These are phyloP conservation scores for Phascolomyces articulosus DNA, from an alignment of 371 early-diverging fungal species.

Conservation along the genomic window DNA sequence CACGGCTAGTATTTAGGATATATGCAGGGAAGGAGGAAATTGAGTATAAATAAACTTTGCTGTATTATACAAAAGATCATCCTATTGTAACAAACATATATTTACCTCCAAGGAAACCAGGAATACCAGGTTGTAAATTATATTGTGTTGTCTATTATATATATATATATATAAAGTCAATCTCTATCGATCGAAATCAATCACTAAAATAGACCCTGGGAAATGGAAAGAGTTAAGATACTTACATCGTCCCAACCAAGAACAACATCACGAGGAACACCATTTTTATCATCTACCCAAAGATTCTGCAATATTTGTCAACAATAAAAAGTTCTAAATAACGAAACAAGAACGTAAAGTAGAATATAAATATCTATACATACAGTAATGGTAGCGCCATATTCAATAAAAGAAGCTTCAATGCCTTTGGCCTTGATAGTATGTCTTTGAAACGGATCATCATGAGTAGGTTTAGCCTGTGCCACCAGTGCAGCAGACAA, in stretches of 20 bases:
- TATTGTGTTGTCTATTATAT: conserved; percentile 15
- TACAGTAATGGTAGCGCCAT: conserved; percentile 26
- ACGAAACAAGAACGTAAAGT: neutral
- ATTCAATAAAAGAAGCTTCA: conserved; percentile 25
- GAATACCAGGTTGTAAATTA: conserved; percentile 18
- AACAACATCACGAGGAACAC: conserved; percentile 16
- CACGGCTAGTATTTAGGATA: conserved; percentile 7
- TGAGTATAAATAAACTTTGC: neutral
- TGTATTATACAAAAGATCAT: too few relatives aligned
- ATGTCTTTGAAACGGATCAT: conserved; percentile 17
- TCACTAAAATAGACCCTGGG: too few relatives aligned
- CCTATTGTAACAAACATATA: too few relatives aligned
- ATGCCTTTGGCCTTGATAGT: conserved; percentile 28
- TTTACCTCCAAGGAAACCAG: conserved; percentile 16
- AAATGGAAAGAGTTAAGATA: too few relatives aligned
- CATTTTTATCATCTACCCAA: conserved; percentile 25
- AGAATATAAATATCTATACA: neutral
- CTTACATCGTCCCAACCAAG: conserved; percentile 29
- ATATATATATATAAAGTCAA: too few relatives aligned
- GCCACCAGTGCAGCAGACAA: neutral
- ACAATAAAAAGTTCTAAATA: neutral
- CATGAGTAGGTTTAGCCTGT: neutral
- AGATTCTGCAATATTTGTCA: conserved; percentile 22
- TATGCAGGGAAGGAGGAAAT: neutral
- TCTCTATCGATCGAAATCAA: too few relatives aligned